phyloP scores from a whole-genome alignment of 768 basidiomycete genomes.

The Fomitopsis pulvina region DNA sequence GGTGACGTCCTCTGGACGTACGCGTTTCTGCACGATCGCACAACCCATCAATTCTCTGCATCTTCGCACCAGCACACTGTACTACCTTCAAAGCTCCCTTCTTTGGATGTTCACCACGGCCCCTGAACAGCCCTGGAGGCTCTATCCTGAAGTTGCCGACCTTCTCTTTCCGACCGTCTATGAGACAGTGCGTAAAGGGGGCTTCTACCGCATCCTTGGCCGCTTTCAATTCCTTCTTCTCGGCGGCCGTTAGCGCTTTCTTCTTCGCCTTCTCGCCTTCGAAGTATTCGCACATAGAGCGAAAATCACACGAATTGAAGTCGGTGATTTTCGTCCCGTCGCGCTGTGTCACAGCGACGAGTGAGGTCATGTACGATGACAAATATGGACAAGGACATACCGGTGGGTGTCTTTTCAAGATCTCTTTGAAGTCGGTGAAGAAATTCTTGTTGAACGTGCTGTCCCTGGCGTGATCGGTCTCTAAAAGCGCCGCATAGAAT shows the following conservation, averaged over 20 bases:
- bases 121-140: slow-evolving; percentile 97
- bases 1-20: slow-evolving; percentile 92
- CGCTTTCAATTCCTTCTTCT: slow-evolving; percentile 90
- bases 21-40: slow-evolving; percentile 54
- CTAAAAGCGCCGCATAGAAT: slow-evolving; percentile 90
- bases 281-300: slow-evolving; percentile 89
- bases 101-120: slow-evolving; percentile 97
- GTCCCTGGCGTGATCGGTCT: slow-evolving; percentile 89
- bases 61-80: not conserved
- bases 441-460: slow-evolving; percentile 90
- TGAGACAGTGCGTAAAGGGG: slow-evolving; percentile 77
- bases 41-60: not conserved
- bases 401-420: slow-evolving; percentile 77
- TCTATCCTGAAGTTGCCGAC: slow-evolving; percentile 97
- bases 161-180: slow-evolving; percentile 97
- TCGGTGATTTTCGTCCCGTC: slow-evolving; percentile 69
- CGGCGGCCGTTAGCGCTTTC: slow-evolving; percentile 75
- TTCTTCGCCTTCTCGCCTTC: slow-evolving; percentile 91
- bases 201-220: slow-evolving; percentile 78
- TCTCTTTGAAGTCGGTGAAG: slow-evolving; percentile 80
- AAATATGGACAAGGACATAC: slow-evolving; percentile 38
- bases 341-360: slow-evolving; percentile 35
- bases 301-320: slow-evolving; percentile 86
- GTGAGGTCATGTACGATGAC: slow-evolving; percentile 2
- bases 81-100: slow-evolving; percentile 89